phyloP scores from a whole-genome alignment of 768 basidiomycete genomes.

The Lentinula sp. region DNA sequence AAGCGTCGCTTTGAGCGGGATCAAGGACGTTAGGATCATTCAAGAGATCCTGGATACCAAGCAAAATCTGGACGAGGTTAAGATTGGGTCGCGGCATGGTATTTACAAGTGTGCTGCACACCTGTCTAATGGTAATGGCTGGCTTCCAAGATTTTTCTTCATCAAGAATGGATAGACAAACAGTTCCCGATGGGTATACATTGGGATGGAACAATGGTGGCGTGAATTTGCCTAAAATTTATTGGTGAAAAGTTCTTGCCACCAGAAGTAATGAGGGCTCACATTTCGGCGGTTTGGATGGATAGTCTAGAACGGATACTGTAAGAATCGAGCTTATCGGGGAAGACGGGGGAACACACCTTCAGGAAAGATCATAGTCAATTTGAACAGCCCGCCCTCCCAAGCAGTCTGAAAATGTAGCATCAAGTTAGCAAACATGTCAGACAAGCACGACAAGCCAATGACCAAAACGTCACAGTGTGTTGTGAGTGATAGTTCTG shows the following conservation, averaged over 20 bases:
- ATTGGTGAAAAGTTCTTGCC: background rate
- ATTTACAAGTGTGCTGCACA: constrained; percentile 18
- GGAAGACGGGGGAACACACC: constrained; percentile 36
- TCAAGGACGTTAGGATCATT: constrained; percentile 96
- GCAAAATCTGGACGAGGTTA: constrained; percentile 59
- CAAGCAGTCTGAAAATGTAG: constrained; percentile 70
- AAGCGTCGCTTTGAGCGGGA: constrained; percentile 97
- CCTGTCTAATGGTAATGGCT: constrained; percentile 98
- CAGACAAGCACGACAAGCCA: constrained; percentile 10
- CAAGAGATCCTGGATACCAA: constrained; percentile 94
- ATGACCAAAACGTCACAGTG: constrained; percentile 3
- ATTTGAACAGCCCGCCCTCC: constrained; percentile 95
- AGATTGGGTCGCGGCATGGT: background rate
- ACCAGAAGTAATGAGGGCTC: constrained; percentile 15
- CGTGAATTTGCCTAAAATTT: constrained; percentile 80
- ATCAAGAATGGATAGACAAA: constrained; percentile 95
- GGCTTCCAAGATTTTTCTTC: constrained; percentile 99
- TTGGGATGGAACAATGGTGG: constrained; percentile 97
- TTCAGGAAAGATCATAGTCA: constrained; percentile 94
- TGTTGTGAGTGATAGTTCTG: constrained; percentile 1
- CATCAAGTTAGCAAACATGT: constrained; percentile 8
- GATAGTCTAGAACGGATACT: constrained; percentile 60
- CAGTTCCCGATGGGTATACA: constrained; percentile 97
- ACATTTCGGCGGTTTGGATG: constrained; percentile 96
- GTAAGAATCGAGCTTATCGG: too few species aligned